Percentiles rank a stretch among this genome's conserved stretches.
Conservation (phyloP, 169 alveolate genomes). For the Hammondia hammondi region DNA sequence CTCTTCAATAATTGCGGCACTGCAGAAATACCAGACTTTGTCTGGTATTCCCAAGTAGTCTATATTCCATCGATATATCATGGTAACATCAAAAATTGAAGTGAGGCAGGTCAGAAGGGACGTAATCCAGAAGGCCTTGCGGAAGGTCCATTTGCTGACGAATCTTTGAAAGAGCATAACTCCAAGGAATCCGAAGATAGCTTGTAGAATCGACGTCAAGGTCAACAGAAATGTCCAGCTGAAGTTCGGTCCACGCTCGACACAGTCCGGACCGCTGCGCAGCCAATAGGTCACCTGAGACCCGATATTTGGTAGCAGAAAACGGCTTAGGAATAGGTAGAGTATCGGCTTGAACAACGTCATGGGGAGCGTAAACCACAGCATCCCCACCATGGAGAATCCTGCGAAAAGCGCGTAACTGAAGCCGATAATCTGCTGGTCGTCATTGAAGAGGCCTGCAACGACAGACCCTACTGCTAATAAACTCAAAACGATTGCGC, state of each 20-base stretch:
- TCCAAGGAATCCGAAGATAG: slow-evolving; percentile 52
- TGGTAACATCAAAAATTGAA: slow-evolving; percentile 48
- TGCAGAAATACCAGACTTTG: slow-evolving; percentile 66
- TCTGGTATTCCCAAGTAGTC: slow-evolving; percentile 55
- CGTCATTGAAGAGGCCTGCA: slow-evolving; percentile 61
- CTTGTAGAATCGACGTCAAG: slow-evolving; percentile 34
- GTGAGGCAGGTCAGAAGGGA: slow-evolving; percentile 57
- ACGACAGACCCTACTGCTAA: slow-evolving; percentile 58
- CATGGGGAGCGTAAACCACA: slow-evolving; percentile 54
- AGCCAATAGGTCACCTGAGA: slow-evolving; percentile 66
- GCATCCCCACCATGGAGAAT: slow-evolving; percentile 33
- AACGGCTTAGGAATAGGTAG: slow-evolving; percentile 53
- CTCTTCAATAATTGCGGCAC: slow-evolving; percentile 56
- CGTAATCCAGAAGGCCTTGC: slow-evolving; percentile 59
- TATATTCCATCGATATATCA: slow-evolving; percentile 63
- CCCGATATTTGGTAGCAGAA: slow-evolving; percentile 55
- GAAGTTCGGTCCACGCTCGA: slow-evolving; percentile 64
- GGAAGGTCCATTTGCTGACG: slow-evolving; percentile 64
- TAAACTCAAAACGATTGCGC: slow-evolving; percentile 55
- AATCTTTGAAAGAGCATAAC: slow-evolving; percentile 58
- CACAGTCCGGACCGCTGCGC: slow-evolving; percentile 66
- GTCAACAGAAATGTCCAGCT: slow-evolving; percentile 65
- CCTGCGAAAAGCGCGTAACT: slow-evolving; percentile 57
- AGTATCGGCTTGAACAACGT: slow-evolving; percentile 58
- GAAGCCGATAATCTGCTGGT: slow-evolving; percentile 49